Base-by-base conservation (phyloP, 495 filamentous ascomycete species). In the Wilcoxina mikolae region DNA sequence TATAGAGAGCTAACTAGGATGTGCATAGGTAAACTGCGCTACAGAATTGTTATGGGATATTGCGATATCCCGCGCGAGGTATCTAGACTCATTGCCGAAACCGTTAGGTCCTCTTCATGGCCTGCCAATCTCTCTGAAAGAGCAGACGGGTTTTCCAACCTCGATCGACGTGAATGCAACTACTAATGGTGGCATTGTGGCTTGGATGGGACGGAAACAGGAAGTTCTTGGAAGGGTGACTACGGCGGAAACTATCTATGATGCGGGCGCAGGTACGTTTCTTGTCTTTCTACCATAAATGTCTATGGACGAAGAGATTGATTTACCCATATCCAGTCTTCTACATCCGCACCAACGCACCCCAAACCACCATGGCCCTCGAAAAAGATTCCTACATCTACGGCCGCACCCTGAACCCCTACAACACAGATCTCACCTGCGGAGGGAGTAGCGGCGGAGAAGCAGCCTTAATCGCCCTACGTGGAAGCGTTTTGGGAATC, bases 371-470 rank as follows among this genome's bases (percentile, higher is more conserved):
- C 55, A 73, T 58, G 66, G 35, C 53, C 35, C n/a, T 62, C 0
- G 62, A 67, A 50, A 60, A 58, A 18, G 44, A 58, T 17, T 64
- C 39, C 39, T 61, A 60, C 51, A 52, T 67, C 15, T 66, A 56
- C 55, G 66, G 65, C 33, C 33, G 57, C 4, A 79, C 78, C 0
- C 67, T 77, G 9, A 79, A 81, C 60, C 77, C 81, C 0, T 68
- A 71, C 53, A 81, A 83, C 61, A 70, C 66, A 7, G 66, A 64
- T 0, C 61, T 84, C 26, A 82, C 76, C 9, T 64, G 73, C 4
- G 82, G 82, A 4, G 82, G 81, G 0, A 78, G 75, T 43, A 78
- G 77, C 0, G 80, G 81, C 15, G 82, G 83, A 46, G 83, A 87
- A 61, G 76, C 73, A 0, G 77, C 81, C 0, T 68, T 85, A n/a